These are phyloP conservation scores for Jasminum sambac DNA, from an alignment of 257 asterid genomes.

Conservation along the genomic window DNA sequence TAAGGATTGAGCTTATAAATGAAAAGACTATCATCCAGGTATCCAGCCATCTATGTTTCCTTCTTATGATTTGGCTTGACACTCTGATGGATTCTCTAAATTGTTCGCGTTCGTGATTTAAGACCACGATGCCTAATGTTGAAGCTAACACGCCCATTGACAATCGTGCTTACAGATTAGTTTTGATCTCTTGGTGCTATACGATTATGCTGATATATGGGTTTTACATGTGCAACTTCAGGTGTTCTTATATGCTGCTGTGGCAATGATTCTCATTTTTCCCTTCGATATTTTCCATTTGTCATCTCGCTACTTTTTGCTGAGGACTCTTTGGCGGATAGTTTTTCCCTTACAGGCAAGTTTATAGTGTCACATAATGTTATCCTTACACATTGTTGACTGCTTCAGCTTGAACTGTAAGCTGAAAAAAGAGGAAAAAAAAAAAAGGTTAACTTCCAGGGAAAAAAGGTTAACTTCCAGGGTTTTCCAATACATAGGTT, in stretches of 20 bases:
- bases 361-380: conserved; percentile 24
- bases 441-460: not conserved
- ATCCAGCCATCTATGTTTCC: conserved; percentile 5
- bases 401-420: not conserved
- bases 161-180: conserved; percentile 3
- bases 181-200: conserved; percentile 1
- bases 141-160: conserved; percentile 8
- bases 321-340: conserved; percentile 90
- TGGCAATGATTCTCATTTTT: conserved; percentile 77
- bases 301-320: conserved; percentile 85
- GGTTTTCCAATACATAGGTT: not conserved
- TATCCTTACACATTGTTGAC: conserved; percentile 10
- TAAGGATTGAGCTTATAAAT: not conserved
- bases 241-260: conserved; percentile 88
- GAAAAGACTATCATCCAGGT: not conserved
- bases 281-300: conserved; percentile 93
- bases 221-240: conserved; percentile 40
- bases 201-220: conserved; percentile 21
- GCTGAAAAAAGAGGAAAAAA: not conserved
- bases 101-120: conserved; percentile 11
- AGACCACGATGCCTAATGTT: conserved; percentile 13
- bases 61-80: conserved; percentile 10
- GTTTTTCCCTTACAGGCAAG: conserved; percentile 92
- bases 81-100: conserved; percentile 9
- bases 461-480: not conserved